Evolutionary conservation across 768 basidiomycete species (phyloP), one percentile per base, ranked within the genome.

Genomic region (Trametes villosa): DNA sequence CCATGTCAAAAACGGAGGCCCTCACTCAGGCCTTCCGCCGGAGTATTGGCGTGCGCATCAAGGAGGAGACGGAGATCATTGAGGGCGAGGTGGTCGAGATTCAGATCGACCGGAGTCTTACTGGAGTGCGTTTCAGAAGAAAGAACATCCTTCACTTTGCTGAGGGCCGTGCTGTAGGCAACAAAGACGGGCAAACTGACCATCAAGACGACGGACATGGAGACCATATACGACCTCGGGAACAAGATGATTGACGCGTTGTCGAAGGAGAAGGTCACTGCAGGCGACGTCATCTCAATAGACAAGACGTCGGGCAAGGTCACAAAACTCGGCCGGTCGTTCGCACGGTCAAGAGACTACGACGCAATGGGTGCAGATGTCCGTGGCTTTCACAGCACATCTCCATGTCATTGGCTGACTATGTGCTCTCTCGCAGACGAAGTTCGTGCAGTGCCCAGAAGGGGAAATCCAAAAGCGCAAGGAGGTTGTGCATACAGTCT

Each of bases 361-460:
- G 97, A 98, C 74, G 97, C 96, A 34, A 97, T 98, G 93, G 96
- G 97, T 55, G 96, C 96, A 59, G 97, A 99, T 72, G 96, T 97
- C 74, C 33, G 48, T 56, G 53, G 31, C 41, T 31, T 9, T 18
- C 42, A 4, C 36, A 15, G 13, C 36, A 13, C 17, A 49, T 20
- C 26, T 56, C n/a, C n/a, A n/a, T 33, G 13, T 2, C 24, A 30
- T 36, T 5, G n/a, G 40, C 33, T 15, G 36, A 12, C 36, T 38
- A 12, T 13, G 36, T 18, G n/a, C 36, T 18, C 36, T 15, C 6
- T 22, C 22, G 24, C 34, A 98, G 96, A 98, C 96, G 44, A 96
- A 91, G 80, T 98, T 98, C 68, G 95, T 99, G 12, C 94, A 96
- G 80, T 96, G 94, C 72, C 97, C 97, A 4, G 94, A 96, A 65